Evolutionary conservation across 2,329 filamentous ascomycete genomes (phyloP).

Genomic region (Hypoxylon sp.): DNA sequence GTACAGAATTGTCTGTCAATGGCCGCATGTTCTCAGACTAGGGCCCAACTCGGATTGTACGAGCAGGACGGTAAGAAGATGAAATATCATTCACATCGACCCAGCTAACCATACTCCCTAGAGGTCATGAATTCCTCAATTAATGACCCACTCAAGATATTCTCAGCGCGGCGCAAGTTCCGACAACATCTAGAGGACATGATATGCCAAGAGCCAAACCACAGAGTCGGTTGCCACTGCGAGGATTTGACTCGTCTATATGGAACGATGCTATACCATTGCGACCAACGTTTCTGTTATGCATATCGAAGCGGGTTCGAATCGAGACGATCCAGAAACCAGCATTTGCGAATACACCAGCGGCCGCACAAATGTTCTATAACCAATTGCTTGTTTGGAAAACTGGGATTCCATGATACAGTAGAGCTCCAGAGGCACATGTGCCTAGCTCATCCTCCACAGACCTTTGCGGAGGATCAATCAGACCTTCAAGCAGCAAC

Average conservation of each 20-base stretch:
- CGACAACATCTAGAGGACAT: constrained; percentile 20
- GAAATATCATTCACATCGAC: not conserved
- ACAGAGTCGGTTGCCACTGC: constrained; percentile 11
- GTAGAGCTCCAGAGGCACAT: constrained; percentile 22
- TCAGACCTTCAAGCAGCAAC: not conserved
- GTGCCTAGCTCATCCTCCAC: constrained; percentile 3
- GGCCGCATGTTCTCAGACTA: constrained; percentile 6
- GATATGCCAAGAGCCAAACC: constrained; percentile 5
- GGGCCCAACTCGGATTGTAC: constrained; percentile 10
- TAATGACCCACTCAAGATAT: constrained; percentile 22
- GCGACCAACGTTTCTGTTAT: constrained; percentile 32
- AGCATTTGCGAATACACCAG: constrained; percentile 23
- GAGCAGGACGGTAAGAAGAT: constrained; percentile 13
- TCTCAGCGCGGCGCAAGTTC: constrained; percentile 19
- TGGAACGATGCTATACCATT: constrained; percentile 26
- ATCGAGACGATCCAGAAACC: constrained; percentile 5
- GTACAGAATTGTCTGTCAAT: constrained; percentile 14
- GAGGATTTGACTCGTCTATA: constrained; percentile 18
- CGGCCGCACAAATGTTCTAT: constrained; percentile 25
- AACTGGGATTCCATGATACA: constrained; percentile 25
- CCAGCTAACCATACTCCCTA: not conserved
- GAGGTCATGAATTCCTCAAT: not conserved
- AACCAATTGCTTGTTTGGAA: constrained; percentile 22
- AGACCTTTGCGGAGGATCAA: not conserved
- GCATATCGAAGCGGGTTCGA: constrained; percentile 28